These are phyloP conservation scores for Pythium insidiosum DNA, from an alignment of 352 stramenopile species.

Conservation along the genomic window DNA sequence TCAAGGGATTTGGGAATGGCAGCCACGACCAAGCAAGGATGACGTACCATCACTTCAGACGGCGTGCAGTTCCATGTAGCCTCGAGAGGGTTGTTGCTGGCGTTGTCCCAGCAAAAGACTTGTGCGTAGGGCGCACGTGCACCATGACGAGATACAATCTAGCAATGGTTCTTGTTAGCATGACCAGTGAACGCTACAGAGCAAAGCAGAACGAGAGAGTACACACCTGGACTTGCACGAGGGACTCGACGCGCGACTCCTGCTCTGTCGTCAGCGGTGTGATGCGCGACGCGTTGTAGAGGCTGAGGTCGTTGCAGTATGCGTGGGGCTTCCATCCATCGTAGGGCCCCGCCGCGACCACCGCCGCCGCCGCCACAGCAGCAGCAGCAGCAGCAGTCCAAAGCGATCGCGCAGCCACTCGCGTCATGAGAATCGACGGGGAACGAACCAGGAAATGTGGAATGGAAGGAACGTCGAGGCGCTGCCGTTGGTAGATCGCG, in stretches of 20 bases:
- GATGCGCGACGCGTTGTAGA: conserved; percentile 54
- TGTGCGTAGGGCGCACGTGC: conserved; percentile 60
- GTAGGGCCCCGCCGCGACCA: conserved; percentile 28
- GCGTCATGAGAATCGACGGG: no score
- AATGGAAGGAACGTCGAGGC: no score
- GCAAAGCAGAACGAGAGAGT: not conserved
- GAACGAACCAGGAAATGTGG: no score
- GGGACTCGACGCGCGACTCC: conserved; percentile 43
- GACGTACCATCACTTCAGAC: conserved; percentile 59
- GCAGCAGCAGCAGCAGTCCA: not conserved
- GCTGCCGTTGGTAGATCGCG: no score
- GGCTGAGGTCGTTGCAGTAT: conserved; percentile 71
- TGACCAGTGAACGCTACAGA: not conserved
- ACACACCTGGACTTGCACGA: conserved; percentile 70
- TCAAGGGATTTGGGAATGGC: no score
- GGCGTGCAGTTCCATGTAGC: conserved; percentile 67
- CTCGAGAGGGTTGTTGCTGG: conserved; percentile 62
- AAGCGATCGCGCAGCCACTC: no score
- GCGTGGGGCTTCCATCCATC: conserved; percentile 72
- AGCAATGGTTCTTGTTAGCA: not conserved
- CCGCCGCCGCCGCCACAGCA: conserved; percentile 5
- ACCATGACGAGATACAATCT: conserved; percentile 73
- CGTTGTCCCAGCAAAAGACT: conserved; percentile 74
- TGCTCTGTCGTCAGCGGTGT: conserved; percentile 49
- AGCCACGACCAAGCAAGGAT: no score